phyloP scores from a whole-genome alignment of 805 yeast genomes.

The Pichia nakasei region DNA sequence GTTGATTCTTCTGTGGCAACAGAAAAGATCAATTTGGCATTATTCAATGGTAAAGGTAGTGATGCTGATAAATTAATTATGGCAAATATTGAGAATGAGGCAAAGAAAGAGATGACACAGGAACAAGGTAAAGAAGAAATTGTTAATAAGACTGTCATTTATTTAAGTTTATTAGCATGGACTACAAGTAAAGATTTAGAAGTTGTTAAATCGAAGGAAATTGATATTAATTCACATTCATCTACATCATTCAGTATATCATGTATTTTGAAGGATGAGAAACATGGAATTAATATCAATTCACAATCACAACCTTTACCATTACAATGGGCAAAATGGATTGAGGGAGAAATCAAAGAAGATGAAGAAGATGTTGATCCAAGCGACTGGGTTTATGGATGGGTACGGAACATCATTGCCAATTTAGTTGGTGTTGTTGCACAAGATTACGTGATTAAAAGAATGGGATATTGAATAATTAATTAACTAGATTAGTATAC shows the following conservation, averaged over 20 bases:
- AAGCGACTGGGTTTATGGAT: constrained; percentile 71
- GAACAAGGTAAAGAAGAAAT: neutral
- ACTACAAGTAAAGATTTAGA: constrained; percentile 17
- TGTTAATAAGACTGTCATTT: constrained; percentile 23
- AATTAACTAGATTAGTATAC: neutral
- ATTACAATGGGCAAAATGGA: constrained; percentile 86
- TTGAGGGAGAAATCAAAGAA: constrained; percentile 30
- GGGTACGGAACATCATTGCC: constrained; percentile 73
- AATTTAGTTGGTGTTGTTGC: constrained; percentile 80
- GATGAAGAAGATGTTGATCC: constrained; percentile 40
- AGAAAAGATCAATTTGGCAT: constrained; percentile 41
- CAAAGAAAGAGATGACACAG: constrained; percentile 33
- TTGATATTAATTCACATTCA: constrained; percentile 37
- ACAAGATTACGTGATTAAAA: constrained; percentile 79
- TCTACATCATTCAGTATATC: constrained; percentile 64
- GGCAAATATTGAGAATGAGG: constrained; percentile 78
- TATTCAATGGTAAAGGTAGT: constrained; percentile 65
- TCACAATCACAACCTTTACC: constrained; percentile 90
- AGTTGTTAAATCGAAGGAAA: constrained; percentile 19
- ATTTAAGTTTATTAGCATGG: constrained; percentile 27
- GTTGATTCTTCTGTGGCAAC: constrained; percentile 10
- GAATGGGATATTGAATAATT: constrained; percentile 63
- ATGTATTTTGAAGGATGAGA: constrained; percentile 65
- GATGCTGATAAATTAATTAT: constrained; percentile 85
- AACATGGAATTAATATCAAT: constrained; percentile 63